phyloP scores from a whole-genome alignment of 2,329 filamentous ascomycete genomes.

The Paraphaeosphaeria sporulosa region DNA sequence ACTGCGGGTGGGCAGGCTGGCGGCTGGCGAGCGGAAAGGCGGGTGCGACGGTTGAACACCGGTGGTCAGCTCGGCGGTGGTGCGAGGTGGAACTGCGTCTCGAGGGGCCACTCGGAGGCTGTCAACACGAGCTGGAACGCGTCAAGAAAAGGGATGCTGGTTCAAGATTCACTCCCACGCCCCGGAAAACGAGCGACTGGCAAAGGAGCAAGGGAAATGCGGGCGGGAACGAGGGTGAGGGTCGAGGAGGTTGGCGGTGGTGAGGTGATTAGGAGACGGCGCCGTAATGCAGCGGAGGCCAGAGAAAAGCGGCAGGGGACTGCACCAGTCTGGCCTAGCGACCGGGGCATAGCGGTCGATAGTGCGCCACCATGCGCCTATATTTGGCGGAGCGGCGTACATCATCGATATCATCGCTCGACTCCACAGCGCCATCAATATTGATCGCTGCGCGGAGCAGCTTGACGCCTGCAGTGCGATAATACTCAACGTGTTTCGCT shows the following conservation, averaged over 20 bases:
- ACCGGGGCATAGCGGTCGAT: conserved; percentile 19
- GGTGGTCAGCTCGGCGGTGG: conserved; percentile 16
- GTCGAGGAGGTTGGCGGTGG: conserved; percentile 24
- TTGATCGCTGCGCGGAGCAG: neutral
- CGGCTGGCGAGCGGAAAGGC: conserved; percentile 22
- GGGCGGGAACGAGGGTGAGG: conserved; percentile 17
- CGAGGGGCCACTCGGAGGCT: conserved; percentile 28
- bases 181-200: conserved; percentile 48
- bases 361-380: conserved; percentile 15
- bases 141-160: conserved; percentile 22
- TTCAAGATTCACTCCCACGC: conserved; percentile 26
- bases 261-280: conserved; percentile 18
- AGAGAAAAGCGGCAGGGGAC: conserved; percentile 22
- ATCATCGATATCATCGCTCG: conserved; percentile 15
- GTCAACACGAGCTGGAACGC: conserved; percentile 38
- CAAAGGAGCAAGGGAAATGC: conserved; percentile 30
- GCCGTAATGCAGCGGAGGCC: conserved; percentile 14
- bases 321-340: conserved; percentile 11
- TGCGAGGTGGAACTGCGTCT: conserved; percentile 14
- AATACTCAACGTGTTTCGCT: neutral
- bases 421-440: neutral
- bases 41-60: conserved; percentile 22
- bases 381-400: conserved; percentile 17
- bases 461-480: neutral
- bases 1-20: conserved; percentile 1